Conservation (phyloP, 768 basidiomycete genomes). For the Kwoniella europaea region DNA sequence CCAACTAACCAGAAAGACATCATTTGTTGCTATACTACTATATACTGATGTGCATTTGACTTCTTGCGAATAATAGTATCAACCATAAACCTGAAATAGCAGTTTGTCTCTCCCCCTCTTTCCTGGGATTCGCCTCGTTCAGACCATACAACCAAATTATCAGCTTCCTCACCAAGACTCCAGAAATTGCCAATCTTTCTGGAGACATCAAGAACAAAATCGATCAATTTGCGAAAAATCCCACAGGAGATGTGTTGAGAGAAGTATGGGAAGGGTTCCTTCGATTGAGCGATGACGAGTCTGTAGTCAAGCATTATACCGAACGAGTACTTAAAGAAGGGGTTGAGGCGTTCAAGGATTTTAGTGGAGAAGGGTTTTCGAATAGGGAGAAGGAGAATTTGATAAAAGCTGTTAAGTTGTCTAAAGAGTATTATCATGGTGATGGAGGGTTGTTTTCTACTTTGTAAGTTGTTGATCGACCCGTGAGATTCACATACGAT, state of each 20-base stretch:
- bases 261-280: conserved; percentile 68
- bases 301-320: conserved; percentile 61
- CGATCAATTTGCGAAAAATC: conserved; percentile 62
- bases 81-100: conserved; percentile 62
- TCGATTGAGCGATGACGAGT: conserved; percentile 37
- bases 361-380: conserved; percentile 20
- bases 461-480: neutral
- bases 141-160: conserved; percentile 75
- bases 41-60: neutral
- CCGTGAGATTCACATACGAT: no score
- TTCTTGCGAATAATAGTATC: conserved; percentile 15
- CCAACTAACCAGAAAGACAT: neutral
- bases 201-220: conserved; percentile 61
- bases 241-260: conserved; percentile 62
- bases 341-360: conserved; percentile 16
- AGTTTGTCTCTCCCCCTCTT: conserved; percentile 78
- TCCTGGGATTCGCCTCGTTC: conserved; percentile 89
- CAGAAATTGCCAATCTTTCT: conserved; percentile 76
- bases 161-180: conserved; percentile 66
- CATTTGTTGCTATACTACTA: neutral
- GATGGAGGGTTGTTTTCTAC: conserved; percentile 39
- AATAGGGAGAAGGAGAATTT: conserved; percentile 36
- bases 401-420: conserved; percentile 35
- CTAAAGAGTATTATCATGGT: conserved; percentile 43
- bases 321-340: conserved; percentile 63